Evolutionary conservation across 164 flowering plant genomes (phyloP), one percentile per base, ranked within the genome.

Genomic region (Dillenia turbinata): DNA sequence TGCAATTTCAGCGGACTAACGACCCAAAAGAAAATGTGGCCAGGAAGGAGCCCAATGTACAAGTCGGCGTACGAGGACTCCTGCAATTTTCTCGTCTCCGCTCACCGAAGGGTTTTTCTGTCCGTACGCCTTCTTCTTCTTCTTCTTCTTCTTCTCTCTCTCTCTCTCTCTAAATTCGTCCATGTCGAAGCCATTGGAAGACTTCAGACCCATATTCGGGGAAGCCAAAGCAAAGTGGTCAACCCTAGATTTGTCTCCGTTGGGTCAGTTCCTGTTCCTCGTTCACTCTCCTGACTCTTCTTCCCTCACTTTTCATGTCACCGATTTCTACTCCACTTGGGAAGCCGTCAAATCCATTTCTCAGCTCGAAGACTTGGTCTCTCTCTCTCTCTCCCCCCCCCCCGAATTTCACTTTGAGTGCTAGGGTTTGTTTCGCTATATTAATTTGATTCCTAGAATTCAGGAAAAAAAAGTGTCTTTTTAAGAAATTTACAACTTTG

Each of bases 351-450:
- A 68, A 44, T 83, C 97, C 8, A 45, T 79, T 24, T 62, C 60
- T 22, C 83, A 87, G 64, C 85, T 88, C 8, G 90, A 89, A 48
- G 90, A 91, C 69, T 56, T 89, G 91, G 92, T 88, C 58, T 12
- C 22, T 17, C 56, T 24, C 8, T 44, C 11, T 14, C 16, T 16
- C 16, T 14, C 57, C 53, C 47, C 26, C 12, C 54, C 49, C 40
- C 40, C 7, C 0, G 40, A 33, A 33, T 6, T 33, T 33, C 40
- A 33, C 40, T 33, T 33, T 33, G 40, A 5, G 40, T 33, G 40
- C 40, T 33, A 33, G 40, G 7, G 40, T 44, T 22, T 0, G 3
- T 47, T 22, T 10, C 52, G 13, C 12, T 9, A 12, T 61, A 33
- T 44, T 9, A 2, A 2, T 16, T 50, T 56, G 16, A 50, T 44